Evolutionary conservation across 1,139 yeast genomes (phyloP), one percentile per base, ranked within the genome.

Genomic region (Scheffersomyces titani): DNA sequence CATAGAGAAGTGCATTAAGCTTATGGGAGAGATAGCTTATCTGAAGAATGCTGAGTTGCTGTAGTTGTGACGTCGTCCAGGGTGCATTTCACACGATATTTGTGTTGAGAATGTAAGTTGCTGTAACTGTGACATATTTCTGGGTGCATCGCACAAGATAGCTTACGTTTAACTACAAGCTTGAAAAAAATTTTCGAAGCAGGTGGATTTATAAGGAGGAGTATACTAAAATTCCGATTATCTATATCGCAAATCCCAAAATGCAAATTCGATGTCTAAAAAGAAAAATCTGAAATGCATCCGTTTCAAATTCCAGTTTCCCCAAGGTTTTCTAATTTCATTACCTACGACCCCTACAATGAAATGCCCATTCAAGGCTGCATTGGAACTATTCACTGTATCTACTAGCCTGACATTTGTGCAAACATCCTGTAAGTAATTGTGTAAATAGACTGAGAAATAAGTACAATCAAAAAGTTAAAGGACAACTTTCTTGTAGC

Each of bases 1-100:
- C 65, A 79, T 92, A 5, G 93, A 91, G 57, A 77, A 76, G 21
- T 85, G 94, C 59, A 83, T 92, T 47, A 71, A 78, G 47, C 75
- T 87, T 70, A 92, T 93, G 97, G 88, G 87, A 18, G 84, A 83
- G 63, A 78, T 86, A 50, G 87, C 90, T 36, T 46, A 30, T 30
- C 13, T 30, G 40, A 30, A 30, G 40, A 30, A 30, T 11, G 40
- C 40, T 16, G 13, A 30, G 40, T 30, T 30, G 40, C 3, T 30
- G 40, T 30, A 30, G 13, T 2, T 9, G 4, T 30, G 16, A 9
- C 16, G 4, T n/a, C n/a, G n/a, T 30, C 13, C 40, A 11, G 16
- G 16, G 2, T 4, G 11, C 40, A 11, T 9, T 5, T 2, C 40
- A 30, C 9, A 6, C 9, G 13, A 30, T 7, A 1, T n/a, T 2